phyloP scores from a whole-genome alignment of 2,329 filamentous ascomycete genomes.

The Verticillium longisporum region DNA sequence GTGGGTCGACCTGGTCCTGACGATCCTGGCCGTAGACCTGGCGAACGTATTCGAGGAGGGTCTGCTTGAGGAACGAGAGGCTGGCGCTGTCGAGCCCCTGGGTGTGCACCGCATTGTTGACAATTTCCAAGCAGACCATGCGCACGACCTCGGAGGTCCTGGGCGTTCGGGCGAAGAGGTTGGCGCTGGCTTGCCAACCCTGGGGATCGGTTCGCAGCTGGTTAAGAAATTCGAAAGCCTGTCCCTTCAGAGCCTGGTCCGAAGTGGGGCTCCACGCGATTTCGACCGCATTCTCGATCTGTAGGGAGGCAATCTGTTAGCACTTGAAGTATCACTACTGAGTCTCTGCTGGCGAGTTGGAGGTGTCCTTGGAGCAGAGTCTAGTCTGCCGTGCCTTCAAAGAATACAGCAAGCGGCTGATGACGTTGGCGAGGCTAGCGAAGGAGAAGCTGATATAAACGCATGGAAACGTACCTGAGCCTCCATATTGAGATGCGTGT shows the following conservation, averaged over 20 bases:
- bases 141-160: slow-evolving; percentile 77
- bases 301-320: slow-evolving; percentile 11
- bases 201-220: slow-evolving; percentile 76
- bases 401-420: slow-evolving; percentile 2
- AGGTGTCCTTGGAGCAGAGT: neutral
- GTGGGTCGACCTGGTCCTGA: slow-evolving; percentile 57
- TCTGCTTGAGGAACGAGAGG: slow-evolving; percentile 71
- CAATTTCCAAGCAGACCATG: slow-evolving; percentile 81
- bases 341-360: neutral
- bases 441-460: slow-evolving; percentile 11
- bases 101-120: slow-evolving; percentile 84
- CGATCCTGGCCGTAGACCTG: slow-evolving; percentile 61
- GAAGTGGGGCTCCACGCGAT: slow-evolving; percentile 82
- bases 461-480: slow-evolving; percentile 33
- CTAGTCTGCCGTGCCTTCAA: neutral
- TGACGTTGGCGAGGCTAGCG: slow-evolving; percentile 17
- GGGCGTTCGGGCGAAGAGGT: slow-evolving; percentile 75
- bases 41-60: slow-evolving; percentile 72
- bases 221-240: slow-evolving; percentile 75
- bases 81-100: slow-evolving; percentile 68
- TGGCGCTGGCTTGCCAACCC: slow-evolving; percentile 84
- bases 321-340: neutral
- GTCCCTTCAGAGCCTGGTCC: slow-evolving; percentile 66
- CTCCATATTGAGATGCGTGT: slow-evolving; percentile 31
- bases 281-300: slow-evolving; percentile 94